These are phyloP conservation scores for Venustampulla echinocandica DNA, from an alignment of 495 filamentous ascomycete genomes.

Conservation along the genomic window DNA sequence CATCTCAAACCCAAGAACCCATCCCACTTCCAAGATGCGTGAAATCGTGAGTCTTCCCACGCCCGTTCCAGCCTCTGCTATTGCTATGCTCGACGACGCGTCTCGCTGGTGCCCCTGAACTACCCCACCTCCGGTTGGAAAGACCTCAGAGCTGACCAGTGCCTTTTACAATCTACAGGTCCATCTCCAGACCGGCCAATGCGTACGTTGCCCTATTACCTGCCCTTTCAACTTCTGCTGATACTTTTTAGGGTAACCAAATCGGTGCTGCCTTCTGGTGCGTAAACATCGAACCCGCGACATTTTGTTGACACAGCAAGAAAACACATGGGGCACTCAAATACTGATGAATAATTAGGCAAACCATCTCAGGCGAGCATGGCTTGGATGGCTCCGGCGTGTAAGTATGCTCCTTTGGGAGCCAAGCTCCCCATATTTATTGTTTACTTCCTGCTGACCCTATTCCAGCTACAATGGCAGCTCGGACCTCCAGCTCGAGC, in stretches of 20 bases:
- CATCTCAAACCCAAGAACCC: conserved; percentile 21
- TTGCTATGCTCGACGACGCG: conserved; percentile 23
- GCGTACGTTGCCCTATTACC: conserved; percentile 51
- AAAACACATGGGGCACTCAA: conserved; percentile 7
- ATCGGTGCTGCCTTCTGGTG: conserved; percentile 99
- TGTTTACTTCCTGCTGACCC: conserved; percentile 28
- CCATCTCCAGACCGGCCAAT: conserved; percentile 98
- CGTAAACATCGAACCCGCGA: conserved; percentile 26
- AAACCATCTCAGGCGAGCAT: conserved; percentile 97
- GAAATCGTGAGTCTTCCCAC: conserved; percentile 68
- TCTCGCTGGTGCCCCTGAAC: conserved; percentile 33
- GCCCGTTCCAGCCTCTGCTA: conserved; percentile 8
- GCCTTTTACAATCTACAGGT: conserved; percentile 54
- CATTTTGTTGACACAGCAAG: conserved; percentile 4
- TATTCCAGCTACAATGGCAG: conserved; percentile 81
- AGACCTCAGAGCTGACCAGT: conserved; percentile 28
- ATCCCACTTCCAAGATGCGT: conserved; percentile 60
- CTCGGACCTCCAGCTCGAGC: conserved; percentile 97
- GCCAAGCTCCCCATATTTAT: conserved; percentile 8
- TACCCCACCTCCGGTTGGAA: conserved; percentile 38
- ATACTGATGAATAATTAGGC: conserved; percentile 43
- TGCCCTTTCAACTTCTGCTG: conserved; percentile 31
- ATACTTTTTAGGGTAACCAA: conserved; percentile 82
- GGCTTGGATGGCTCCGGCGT: conserved; percentile 92
- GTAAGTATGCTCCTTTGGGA: conserved; percentile 43